Evolutionary conservation across 1,139 yeast species (phyloP).

Genomic region (Wickerhamiella infanticola): DNA sequence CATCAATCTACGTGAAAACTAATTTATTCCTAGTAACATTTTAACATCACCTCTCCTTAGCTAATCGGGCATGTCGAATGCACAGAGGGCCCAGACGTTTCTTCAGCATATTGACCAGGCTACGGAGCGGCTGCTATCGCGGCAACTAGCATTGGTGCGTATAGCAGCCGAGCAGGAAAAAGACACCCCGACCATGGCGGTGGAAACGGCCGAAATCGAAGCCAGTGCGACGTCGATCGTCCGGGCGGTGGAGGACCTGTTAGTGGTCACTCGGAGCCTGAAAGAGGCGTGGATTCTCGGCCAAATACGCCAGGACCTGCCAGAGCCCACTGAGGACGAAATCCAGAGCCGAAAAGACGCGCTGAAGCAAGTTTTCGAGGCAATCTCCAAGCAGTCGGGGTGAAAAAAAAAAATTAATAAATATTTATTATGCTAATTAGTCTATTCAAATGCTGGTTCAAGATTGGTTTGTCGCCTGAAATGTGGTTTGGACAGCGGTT

Average conservation of each 20-base stretch:
- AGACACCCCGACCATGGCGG: conserved; percentile 12
- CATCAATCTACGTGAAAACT: neutral
- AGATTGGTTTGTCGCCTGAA: neutral
- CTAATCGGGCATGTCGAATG: neutral
- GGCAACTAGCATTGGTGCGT: conserved; percentile 16
- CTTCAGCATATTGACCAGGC: conserved; percentile 31
- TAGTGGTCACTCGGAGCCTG: conserved; percentile 25
- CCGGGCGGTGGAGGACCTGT: conserved; percentile 27
- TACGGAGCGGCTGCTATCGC: conserved; percentile 15
- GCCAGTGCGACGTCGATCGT: conserved; percentile 17
- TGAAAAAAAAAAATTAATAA: neutral
- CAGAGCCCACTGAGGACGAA: conserved; percentile 3
- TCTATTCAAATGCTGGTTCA: neutral
- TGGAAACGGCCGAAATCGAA: conserved; percentile 15
- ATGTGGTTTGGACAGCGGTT: conserved; percentile 5
- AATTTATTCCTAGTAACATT: neutral
- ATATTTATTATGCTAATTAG: neutral
- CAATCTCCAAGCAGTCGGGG: neutral
- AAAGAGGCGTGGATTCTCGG: conserved; percentile 31
- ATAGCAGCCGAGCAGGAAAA: conserved; percentile 21
- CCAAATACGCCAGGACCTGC: conserved; percentile 19
- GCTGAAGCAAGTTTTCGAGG: neutral
- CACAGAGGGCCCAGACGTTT: conserved; percentile 52
- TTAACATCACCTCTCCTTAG: neutral
- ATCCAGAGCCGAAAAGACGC: conserved; percentile 1